A percentile compares a stretch with the other conserved stretches of the same genome.
Evolutionary conservation across 1,139 yeast genomes (phyloP).

Genomic region (Cylindricascospora bacillispora): DNA sequence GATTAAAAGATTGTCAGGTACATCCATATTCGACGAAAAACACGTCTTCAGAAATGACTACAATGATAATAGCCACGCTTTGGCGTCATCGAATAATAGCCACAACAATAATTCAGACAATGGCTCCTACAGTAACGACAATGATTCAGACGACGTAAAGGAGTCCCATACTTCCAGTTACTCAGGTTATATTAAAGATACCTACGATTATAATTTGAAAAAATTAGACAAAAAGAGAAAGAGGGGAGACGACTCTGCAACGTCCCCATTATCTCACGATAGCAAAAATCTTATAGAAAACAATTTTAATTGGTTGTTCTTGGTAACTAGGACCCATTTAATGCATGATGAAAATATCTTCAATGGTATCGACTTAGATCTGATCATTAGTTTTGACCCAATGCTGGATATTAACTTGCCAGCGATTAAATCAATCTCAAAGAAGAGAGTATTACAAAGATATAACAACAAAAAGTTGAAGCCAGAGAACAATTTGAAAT

Average conservation of each 20-base stretch:
- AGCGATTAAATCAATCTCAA: slow-evolving; percentile 17
- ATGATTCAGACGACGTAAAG: not conserved
- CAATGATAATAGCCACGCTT: not conserved
- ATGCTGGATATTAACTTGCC: slow-evolving; percentile 32
- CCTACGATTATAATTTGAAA: slow-evolving; percentile 26
- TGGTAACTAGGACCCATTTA: slow-evolving; percentile 33
- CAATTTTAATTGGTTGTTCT: slow-evolving; percentile 27
- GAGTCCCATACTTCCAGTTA: slow-evolving; percentile 18
- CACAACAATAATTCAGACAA: not conserved
- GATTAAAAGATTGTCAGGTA: slow-evolving; percentile 49
- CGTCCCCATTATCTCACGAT: no score
- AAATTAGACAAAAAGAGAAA: no score
- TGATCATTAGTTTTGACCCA: slow-evolving; percentile 50
- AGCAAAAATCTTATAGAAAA: slow-evolving; percentile 2
- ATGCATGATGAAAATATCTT: slow-evolving; percentile 22
- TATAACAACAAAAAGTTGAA: slow-evolving; percentile 19
- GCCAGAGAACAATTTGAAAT: slow-evolving; percentile 3
- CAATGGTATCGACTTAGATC: slow-evolving; percentile 27
- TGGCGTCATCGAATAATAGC: not conserved
- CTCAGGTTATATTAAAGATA: slow-evolving; percentile 27
- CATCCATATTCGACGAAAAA: slow-evolving; percentile 38
- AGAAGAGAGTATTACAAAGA: no score
- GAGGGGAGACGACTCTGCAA: slow-evolving; percentile 9
- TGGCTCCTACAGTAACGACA: not conserved
- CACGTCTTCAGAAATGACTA: slow-evolving; percentile 6